Base-by-base conservation (phyloP, 1,139 yeast genomes). In the Pichia sp. region DNA sequence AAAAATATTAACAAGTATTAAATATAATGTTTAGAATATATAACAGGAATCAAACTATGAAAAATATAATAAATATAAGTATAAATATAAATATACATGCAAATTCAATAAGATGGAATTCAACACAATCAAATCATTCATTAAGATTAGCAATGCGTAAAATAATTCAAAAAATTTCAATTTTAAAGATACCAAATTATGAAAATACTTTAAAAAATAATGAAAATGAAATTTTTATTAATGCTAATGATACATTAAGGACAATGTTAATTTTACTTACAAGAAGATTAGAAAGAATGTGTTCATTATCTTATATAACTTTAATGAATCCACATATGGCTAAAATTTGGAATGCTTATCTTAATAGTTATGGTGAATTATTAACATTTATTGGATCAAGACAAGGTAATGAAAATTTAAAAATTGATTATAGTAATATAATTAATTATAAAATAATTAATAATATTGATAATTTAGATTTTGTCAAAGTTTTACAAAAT, bases 241-340 rank as follows among this genome's bases (percentile, higher is more conserved):
- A 49, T 25, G 58, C 57, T 1, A 49, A 53, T 42, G 54, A 53
- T 4, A 72, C 72, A 3, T 63, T 77, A 4, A 67, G 70, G 33
- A 71, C 72, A 42, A 58, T 79, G 44, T 60, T 76, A 7, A 72
- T 74, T 5, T 65, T 72, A 51, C 67, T 73, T 53, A 81, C 84
- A 4, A 73, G 79, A 46, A 67, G 96, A 53, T 66, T 89, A 26
- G 74, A 75, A 39, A 84, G 84, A 42, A 79, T 90, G 56, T 74
- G 94, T 53, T 72, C 75, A 43, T 69, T 90, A 46, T 96, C 96
- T 0, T 90, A 88, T 63, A 75, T 90, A 56, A 89, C 84, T 44
- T 85, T 88, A 43, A 68, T 90, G 53, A 90, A 90, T 62, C 96
- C 97, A n/a, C 79, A 87, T 58, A 83, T 90, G 47, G 84, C 94